Evolutionary conservation across 352 stramenopile genomes (phyloP).

Genomic region (Pseudoperonospora humuli): DNA sequence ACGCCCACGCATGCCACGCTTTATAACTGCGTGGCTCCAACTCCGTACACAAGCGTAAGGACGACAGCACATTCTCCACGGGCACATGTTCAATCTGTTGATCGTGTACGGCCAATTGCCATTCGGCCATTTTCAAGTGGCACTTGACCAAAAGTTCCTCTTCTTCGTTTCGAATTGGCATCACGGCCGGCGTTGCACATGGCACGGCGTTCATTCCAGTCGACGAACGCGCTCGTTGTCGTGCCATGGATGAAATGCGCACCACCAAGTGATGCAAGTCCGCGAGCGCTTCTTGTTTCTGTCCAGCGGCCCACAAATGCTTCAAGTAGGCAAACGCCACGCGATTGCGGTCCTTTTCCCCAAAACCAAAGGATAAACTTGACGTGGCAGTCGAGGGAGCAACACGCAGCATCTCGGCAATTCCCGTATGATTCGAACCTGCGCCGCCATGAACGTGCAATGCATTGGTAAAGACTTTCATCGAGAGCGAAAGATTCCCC

Average conservation of each 20-base stretch:
- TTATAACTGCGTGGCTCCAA: slow-evolving; percentile 71
- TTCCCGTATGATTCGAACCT: slow-evolving; percentile 10
- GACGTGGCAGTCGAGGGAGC: slow-evolving; percentile 52
- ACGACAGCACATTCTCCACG: slow-evolving; percentile 57
- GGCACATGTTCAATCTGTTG: slow-evolving; percentile 73
- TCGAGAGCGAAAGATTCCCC: slow-evolving; percentile 73
- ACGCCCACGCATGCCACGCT: slow-evolving; percentile 95
- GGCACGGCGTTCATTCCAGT: slow-evolving; percentile 10
- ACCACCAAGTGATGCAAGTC: slow-evolving; percentile 80
- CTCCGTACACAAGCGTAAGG: slow-evolving; percentile 61
- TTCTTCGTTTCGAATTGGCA: slow-evolving; percentile 37
- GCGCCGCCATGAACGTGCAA: slow-evolving; percentile 46
- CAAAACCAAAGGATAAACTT: slow-evolving; percentile 47
- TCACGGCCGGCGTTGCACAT: slow-evolving; percentile 21
- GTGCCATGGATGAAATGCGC: slow-evolving; percentile 43
- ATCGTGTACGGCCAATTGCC: slow-evolving; percentile 77
- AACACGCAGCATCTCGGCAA: slow-evolving; percentile 45
- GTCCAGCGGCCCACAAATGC: slow-evolving; percentile 88
- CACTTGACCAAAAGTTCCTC: slow-evolving; percentile 77
- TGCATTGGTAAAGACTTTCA: slow-evolving; percentile 82
- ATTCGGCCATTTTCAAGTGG: slow-evolving; percentile 78
- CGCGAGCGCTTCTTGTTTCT: slow-evolving; percentile 83
- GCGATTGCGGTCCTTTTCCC: slow-evolving; percentile 87
- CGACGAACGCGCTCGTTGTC: slow-evolving; percentile 17
- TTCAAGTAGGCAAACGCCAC: slow-evolving; percentile 94